Evolutionary conservation across 371 early-diverging fungal species (phyloP), one percentile per base, ranked within the genome.

Genomic region (Lichtheimia ramosa): DNA sequence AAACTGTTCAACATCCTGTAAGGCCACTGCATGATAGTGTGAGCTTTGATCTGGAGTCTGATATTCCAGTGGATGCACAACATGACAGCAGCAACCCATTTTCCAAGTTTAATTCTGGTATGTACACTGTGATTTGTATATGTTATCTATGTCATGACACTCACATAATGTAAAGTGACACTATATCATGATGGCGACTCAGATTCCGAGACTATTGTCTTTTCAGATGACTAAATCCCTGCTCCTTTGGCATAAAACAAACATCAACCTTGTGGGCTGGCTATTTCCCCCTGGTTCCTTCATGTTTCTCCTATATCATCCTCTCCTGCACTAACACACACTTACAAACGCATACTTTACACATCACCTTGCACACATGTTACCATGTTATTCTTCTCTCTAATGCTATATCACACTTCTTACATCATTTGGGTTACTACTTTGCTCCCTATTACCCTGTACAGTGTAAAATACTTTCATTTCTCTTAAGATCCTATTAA

Each of bases 31-130:
- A 81, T 13, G 89, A 91, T 54, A 84, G 83, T 41, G 63, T 73
- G 16, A 84, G 83, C 53, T 67, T 90, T 54, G 92, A 90, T 66
- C 74, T 86, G n/a, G 77, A 77, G 41, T 48, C 63, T 6, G 54
- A 58, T 43, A 24, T 41, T 4, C 51, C 49, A 43, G 18, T 58
- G 7, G 46, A 50, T 21, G 81, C 39, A 23, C 24, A 34, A 10
- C 34, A 34, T 34, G 34, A 34, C 20, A 51, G 62, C 8, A 46
- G 71, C 20, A 75, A 75, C 60, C 84, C 82, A 21, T 89, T 89
- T 72, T 73, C 73, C 34, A 82, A 84, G 51, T 89, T 89, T 65
- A 79, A 74, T 63, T 86, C 86, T 59, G 86, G 87, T 87, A 73
- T 43, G 59, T 21, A 34, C 12, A 2, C 42, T 39, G 1, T 55